Percentiles rank a stretch among this genome's conserved stretches.
Evolutionary conservation across 2,329 filamentous ascomycete genomes (phyloP).

Genomic region (Aspergillus amoenus): DNA sequence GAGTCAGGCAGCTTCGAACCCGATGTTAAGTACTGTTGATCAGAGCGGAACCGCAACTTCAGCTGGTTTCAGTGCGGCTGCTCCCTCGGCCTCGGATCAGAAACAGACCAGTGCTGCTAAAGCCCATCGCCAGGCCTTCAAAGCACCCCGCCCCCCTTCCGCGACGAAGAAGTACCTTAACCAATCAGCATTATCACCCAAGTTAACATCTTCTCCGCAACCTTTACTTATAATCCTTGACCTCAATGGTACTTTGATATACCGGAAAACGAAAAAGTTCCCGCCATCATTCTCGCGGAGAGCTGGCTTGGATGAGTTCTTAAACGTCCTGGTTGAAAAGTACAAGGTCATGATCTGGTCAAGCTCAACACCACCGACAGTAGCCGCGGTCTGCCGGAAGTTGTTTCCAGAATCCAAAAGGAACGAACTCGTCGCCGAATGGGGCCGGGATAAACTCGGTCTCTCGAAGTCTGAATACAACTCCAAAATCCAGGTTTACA

Average conservation of each 20-base stretch:
- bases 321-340: constrained; percentile 70
- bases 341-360: constrained; percentile 90
- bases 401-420: constrained; percentile 61
- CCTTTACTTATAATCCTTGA: constrained; percentile 82
- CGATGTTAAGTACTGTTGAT: constrained; percentile 12
- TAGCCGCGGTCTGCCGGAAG: constrained; percentile 55
- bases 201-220: constrained; percentile 49
- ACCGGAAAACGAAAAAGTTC: constrained; percentile 58
- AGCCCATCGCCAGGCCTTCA: background rate
- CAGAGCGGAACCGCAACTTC: constrained; percentile 4
- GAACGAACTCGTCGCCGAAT: constrained; percentile 63
- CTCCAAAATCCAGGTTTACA: constrained; percentile 80
- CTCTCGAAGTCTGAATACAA: constrained; percentile 66
- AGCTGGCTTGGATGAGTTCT: constrained; percentile 66
- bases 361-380: constrained; percentile 73
- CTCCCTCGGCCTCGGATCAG: background rate
- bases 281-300: constrained; percentile 62
- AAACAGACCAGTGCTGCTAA: background rate
- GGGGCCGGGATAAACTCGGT: constrained; percentile 75
- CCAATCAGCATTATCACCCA: constrained; percentile 50
- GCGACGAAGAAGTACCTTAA: constrained; percentile 63
- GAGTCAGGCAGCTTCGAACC: constrained; percentile 6
- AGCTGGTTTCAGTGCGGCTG: background rate
- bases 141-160: constrained; percentile 47
- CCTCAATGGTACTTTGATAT: constrained; percentile 86